Conservation (phyloP, 345 rosid species). For the Euphorbia peplus region DNA sequence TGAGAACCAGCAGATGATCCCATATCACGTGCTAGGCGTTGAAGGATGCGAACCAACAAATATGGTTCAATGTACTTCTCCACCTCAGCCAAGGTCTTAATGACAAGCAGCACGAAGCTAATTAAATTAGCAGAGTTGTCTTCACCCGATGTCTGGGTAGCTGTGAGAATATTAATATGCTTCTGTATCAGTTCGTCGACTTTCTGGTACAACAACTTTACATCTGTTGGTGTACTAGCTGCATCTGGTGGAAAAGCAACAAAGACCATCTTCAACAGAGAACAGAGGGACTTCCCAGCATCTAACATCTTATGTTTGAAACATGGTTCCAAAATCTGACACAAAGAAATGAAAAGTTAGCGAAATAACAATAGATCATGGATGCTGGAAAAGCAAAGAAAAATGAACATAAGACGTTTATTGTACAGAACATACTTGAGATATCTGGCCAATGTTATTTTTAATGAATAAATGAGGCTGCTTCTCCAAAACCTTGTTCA, state of each 20-base stretch:
- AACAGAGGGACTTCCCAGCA: conserved; percentile 92
- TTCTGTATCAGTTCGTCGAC: conserved; percentile 87
- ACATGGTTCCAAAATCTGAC: conserved; percentile 94
- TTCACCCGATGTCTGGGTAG: conserved; percentile 69
- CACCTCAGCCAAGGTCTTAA: conserved; percentile 87
- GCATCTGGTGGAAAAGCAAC: conserved; percentile 82
- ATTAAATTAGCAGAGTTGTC: conserved; percentile 70
- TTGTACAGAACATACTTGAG: conserved; percentile 54
- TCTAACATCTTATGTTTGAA: conserved; percentile 92
- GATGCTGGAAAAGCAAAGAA: neutral
- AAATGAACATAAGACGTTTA: conserved; percentile 4
- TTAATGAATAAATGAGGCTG: conserved; percentile 91
- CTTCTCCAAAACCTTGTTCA: conserved; percentile 97
- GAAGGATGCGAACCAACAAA: conserved; percentile 78
- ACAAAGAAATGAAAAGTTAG: conserved; percentile 12
- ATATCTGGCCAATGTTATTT: conserved; percentile 88
- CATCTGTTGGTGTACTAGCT: conserved; percentile 60
- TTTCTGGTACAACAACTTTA: conserved; percentile 75
- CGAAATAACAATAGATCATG: conserved; percentile 7
- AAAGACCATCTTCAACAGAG: conserved; percentile 92
- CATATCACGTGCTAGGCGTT: conserved; percentile 89
- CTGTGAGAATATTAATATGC: conserved; percentile 63
- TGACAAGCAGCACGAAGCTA: conserved; percentile 88
- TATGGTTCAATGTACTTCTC: conserved; percentile 74
- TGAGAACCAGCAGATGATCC: conserved; percentile 79